phyloP scores from a whole-genome alignment of 768 basidiomycete genomes.

The Pleurotus tuber-regium region DNA sequence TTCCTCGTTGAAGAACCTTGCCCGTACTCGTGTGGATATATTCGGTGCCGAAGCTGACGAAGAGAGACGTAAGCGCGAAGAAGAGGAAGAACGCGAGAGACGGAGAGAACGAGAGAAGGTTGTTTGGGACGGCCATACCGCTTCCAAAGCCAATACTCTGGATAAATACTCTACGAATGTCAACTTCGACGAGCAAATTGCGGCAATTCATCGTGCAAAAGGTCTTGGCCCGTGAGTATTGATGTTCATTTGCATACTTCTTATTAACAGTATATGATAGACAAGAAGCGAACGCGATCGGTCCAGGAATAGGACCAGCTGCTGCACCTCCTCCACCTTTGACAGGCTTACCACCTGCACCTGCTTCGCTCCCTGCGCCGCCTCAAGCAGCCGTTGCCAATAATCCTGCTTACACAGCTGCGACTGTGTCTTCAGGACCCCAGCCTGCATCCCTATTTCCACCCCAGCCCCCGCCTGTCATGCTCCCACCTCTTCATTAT shows the following conservation, averaged over 20 bases:
- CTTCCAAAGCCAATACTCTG: conserved; percentile 86
- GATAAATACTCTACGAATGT: conserved; percentile 92
- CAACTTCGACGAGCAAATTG: conserved; percentile 98
- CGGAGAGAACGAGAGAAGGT: conserved; percentile 91
- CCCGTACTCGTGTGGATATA: conserved; percentile 94
- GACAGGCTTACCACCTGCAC: conserved; percentile 63
- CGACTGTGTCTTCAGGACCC: conserved; percentile 88
- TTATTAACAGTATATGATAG: conserved; percentile 31
- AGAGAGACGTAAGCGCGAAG: conserved; percentile 81
- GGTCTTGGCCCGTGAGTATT: conserved; percentile 79
- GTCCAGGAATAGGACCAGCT: conserved; percentile 84
- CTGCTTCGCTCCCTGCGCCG: conserved; percentile 71
- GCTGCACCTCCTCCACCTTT: conserved; percentile 69
- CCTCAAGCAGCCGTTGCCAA: conserved; percentile 47
- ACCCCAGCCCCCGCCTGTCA: conserved; percentile 61
- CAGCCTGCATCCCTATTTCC: conserved; percentile 79
- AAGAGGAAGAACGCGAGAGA: conserved; percentile 79
- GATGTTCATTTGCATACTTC: conserved; percentile 7
- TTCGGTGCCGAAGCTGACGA: conserved; percentile 95
- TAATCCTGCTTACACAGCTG: conserved; percentile 68
- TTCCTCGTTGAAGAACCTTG: conserved; percentile 88
- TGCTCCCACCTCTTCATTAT: conserved; percentile 84
- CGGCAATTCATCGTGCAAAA: conserved; percentile 91
- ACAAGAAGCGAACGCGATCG: conserved; percentile 68
- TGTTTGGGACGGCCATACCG: conserved; percentile 98